Percentiles rank a stretch among this genome's conserved stretches.
phyloP scores from a whole-genome alignment of 129 eudicot species.

The Glebionis coronaria region DNA sequence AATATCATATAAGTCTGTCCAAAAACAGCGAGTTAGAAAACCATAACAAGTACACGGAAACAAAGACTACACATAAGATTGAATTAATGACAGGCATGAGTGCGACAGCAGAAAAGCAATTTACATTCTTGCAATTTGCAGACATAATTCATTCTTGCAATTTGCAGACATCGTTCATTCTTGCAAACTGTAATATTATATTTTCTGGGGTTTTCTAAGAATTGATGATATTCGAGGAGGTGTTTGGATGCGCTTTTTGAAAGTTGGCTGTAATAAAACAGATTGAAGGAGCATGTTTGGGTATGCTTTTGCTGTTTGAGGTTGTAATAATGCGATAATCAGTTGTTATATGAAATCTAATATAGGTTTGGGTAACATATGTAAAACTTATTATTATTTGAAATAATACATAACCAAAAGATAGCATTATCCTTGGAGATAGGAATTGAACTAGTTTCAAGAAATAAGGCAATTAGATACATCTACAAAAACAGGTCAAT shows the following conservation, averaged over 20 bases:
- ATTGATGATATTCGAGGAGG: not conserved
- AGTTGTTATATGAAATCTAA: no score
- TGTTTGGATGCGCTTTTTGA: not conserved
- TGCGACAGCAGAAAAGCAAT: not conserved
- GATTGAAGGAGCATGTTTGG: no score
- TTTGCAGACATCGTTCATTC: not conserved
- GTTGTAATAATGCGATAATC: no score
- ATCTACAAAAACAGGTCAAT: not conserved
- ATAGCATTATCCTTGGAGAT: no score
- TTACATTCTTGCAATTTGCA: not conserved
- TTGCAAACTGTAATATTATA: not conserved
- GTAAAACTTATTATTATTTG: no score
- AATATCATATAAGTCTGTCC: constrained; percentile 87
- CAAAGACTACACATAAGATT: not conserved
- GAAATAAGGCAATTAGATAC: no score
- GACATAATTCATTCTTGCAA: not conserved
- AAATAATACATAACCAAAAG: no score
- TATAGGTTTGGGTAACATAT: no score
- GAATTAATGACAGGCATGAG: not conserved
- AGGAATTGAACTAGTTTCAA: no score
- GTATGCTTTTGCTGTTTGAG: no score
- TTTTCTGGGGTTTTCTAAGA: not conserved
- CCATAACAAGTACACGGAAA: not conserved
- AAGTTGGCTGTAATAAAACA: no score
- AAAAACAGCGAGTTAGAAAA: constrained; percentile 2